Evolutionary conservation across 129 eudicot species (phyloP), one percentile per base, ranked within the genome.

Genomic region (Centella asiatica): DNA sequence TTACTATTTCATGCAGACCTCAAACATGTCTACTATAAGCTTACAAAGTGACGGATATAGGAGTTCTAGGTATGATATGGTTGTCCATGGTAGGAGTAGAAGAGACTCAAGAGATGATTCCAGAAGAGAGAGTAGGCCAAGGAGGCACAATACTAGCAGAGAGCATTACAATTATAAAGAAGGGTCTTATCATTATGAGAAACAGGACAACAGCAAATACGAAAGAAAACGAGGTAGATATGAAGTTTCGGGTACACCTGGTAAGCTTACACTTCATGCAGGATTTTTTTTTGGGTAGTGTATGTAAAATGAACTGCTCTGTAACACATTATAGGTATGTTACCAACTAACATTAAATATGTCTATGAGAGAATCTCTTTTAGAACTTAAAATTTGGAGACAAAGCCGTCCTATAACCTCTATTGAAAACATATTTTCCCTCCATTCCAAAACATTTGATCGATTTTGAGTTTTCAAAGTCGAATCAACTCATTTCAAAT

Each of bases 201-300:
- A 69, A 47, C 87, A 72, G 18, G 73, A 76, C 65, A 64, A 42
- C 44, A 62, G 68, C 55, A 94, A 80, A 17, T 61, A 80, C 69
- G 83, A 74, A 37, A 71, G 84, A 70, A 92, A 87, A 62, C 73
- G 95, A 73, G 79, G 86, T 57, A 80, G 87, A 82, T 80, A 84
- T 34, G 94, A 81, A 50, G 77, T 77, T 68, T 82, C 85, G 67
- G 66, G 92, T 64, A 79, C 96, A 45, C 99, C 90, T 56, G 86
- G 98, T 87, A 79, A 68, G 80, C 61, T 26, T 10, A 36, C 5
- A 34, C 28, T 22, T 29, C 6, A 24, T 42, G 19, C n/a, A 18
- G 20, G 60, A 28, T 29, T 19, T 25, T 11, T 55, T 29, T 25
- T 55, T 10, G 20, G 5, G 32, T n/a, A n/a, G n/a, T n/a, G n/a